Evolutionary conservation across 768 basidiomycete species (phyloP).

Genomic region (Suillus plorans): DNA sequence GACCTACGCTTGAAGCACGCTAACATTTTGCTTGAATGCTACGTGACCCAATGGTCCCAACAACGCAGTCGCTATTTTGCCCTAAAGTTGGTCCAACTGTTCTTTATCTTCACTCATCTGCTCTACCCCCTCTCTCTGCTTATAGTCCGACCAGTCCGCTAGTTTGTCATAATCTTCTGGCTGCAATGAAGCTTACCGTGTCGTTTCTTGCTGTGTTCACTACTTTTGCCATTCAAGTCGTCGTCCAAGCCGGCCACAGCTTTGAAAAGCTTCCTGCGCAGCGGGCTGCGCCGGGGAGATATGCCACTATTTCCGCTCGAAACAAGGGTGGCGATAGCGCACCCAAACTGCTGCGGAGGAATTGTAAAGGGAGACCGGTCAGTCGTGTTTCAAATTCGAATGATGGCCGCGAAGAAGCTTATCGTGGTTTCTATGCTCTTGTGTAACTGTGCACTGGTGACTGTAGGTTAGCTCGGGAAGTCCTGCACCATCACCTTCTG

Average conservation of each 20-base stretch:
- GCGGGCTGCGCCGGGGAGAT: conserved; percentile 29
- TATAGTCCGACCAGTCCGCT: conserved; percentile 12
- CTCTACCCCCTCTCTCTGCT: neutral
- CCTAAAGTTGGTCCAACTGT: neutral
- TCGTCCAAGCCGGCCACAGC: conserved; percentile 32
- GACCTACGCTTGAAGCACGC: neutral
- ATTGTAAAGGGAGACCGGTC: neutral
- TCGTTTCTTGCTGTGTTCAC: conserved; percentile 39
- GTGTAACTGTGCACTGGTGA: neutral
- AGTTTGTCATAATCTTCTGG: conserved; percentile 17
- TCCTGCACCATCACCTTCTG: conserved; percentile 1
- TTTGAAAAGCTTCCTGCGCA: conserved; percentile 27
- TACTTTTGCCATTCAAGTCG: conserved; percentile 18
- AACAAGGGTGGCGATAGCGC: conserved; percentile 4
- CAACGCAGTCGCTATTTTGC: neutral
- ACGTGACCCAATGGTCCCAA: neutral
- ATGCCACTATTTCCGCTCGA: conserved; percentile 32
- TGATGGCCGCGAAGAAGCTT: neutral
- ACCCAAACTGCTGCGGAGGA: conserved; percentile 1
- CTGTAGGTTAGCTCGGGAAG: neutral
- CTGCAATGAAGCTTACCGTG: conserved; percentile 44
- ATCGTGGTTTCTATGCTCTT: conserved; percentile 1
- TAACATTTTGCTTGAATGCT: neutral
- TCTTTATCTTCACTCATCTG: neutral
- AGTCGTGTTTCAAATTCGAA: neutral